Evolutionary conservation across 2,329 filamentous ascomycete species (phyloP).

Genomic region (Botrytis fabae): DNA sequence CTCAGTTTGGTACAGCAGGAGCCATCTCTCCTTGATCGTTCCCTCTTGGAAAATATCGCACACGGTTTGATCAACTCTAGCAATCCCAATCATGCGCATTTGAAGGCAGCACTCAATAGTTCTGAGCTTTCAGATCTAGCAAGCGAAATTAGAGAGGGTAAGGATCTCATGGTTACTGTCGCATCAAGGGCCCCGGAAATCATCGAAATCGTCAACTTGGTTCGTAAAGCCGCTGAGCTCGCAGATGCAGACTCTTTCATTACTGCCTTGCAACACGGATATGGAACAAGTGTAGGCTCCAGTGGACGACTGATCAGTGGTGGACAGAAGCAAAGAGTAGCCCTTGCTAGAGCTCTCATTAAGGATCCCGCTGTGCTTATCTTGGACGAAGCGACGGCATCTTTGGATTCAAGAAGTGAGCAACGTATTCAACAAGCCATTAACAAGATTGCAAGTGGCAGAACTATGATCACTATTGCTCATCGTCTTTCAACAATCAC

Average conservation of each 20-base stretch:
- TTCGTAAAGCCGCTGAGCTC: constrained; percentile 53
- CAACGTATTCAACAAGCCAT: constrained; percentile 87
- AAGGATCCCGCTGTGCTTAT: constrained; percentile 58
- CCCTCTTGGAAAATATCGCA: constrained; percentile 42
- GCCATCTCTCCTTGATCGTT: constrained; percentile 53
- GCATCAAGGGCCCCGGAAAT: constrained; percentile 9
- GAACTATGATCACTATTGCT: constrained; percentile 82
- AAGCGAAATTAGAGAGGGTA: constrained; percentile 51
- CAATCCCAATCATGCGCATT: constrained; percentile 49
- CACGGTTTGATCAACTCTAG: constrained; percentile 47
- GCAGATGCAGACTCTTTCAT: constrained; percentile 40
- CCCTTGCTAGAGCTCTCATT: constrained; percentile 62
- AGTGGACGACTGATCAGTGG: constrained; percentile 74
- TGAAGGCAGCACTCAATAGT: constrained; percentile 45
- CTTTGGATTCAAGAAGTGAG: constrained; percentile 82
- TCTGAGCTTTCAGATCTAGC: constrained; percentile 53
- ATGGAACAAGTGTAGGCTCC: constrained; percentile 63
- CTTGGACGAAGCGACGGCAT: constrained; percentile 61
- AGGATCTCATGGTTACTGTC: constrained; percentile 42
- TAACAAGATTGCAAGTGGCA: constrained; percentile 73
- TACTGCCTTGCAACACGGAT: constrained; percentile 16
- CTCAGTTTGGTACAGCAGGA: constrained; percentile 56
- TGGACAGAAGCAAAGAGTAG: constrained; percentile 80
- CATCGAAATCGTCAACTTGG: constrained; percentile 40
- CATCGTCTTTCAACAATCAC: constrained; percentile 86